phyloP scores from a whole-genome alignment of 2,329 filamentous ascomycete species.

The Penicillium paneum region DNA sequence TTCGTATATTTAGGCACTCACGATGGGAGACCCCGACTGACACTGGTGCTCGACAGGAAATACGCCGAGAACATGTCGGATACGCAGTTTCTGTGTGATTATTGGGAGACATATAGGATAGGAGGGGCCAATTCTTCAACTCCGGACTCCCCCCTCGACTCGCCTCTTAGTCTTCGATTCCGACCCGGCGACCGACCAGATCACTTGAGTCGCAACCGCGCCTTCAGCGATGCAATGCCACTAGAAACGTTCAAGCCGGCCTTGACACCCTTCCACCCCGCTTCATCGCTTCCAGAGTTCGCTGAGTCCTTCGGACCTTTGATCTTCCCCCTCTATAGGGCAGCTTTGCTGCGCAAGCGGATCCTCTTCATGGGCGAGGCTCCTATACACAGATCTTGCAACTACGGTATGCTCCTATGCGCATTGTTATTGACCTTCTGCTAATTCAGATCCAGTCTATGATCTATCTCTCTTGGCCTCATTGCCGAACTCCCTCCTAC shows the following conservation, averaged over 20 bases:
- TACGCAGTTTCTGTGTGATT: conserved; percentile 66
- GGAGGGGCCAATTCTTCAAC: conserved; percentile 39
- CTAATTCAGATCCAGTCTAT: conserved; percentile 63
- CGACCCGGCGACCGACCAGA: conserved; percentile 50
- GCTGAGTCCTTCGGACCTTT: conserved; percentile 84
- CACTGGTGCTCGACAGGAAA: conserved; percentile 30
- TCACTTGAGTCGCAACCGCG: conserved; percentile 32
- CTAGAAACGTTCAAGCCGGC: conserved; percentile 50
- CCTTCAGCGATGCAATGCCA: conserved; percentile 44
- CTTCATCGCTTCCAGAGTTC: conserved; percentile 73
- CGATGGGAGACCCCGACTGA: conserved; percentile 9
- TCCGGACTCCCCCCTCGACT: conserved; percentile 52
- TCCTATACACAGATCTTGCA: conserved; percentile 79
- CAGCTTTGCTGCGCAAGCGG: conserved; percentile 78
- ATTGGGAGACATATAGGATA: conserved; percentile 62
- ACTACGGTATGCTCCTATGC: conserved; percentile 65
- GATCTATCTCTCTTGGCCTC: conserved; percentile 90
- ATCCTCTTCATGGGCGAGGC: conserved; percentile 83
- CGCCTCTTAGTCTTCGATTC: conserved; percentile 50
- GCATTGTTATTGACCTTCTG: conserved; percentile 3
- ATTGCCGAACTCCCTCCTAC: conserved; percentile 70
- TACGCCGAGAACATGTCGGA: conserved; percentile 65
- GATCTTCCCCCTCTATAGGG: conserved; percentile 85
- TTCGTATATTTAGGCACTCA: conserved; percentile 39
- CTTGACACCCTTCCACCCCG: conserved; percentile 77